Evolutionary conservation across 345 rosid species (phyloP).

Genomic region (Lepidium didymum): DNA sequence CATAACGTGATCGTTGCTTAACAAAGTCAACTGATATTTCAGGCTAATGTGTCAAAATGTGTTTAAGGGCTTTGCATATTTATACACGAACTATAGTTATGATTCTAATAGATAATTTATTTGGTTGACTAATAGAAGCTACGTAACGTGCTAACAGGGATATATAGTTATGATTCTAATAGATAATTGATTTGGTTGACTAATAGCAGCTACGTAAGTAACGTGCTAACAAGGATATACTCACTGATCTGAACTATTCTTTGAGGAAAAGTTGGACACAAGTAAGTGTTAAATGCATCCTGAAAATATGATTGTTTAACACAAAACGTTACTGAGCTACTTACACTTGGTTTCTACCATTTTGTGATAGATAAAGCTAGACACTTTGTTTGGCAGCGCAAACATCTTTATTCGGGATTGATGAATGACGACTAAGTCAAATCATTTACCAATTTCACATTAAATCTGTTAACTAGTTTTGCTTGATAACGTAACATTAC

Average conservation of each 20-base stretch:
- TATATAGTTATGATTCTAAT: no score
- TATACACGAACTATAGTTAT: background rate
- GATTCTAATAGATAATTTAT: no score
- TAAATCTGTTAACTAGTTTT: background rate
- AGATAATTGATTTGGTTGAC: no score
- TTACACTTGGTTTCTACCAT: no score
- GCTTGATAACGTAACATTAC: background rate
- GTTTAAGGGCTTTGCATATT: background rate
- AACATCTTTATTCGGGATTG: background rate
- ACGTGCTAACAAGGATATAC: no score
- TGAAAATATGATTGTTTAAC: background rate
- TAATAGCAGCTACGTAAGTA: no score
- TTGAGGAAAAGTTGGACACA: background rate
- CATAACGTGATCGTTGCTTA: background rate
- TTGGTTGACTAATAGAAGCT: no score
- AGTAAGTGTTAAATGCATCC: background rate
- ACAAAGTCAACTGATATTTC: background rate
- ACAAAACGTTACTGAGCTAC: background rate
- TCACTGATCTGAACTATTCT: no score
- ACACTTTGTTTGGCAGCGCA: constrained; percentile 9
- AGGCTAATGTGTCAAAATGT: background rate
- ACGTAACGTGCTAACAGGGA: background rate
- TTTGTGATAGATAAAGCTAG: background rate
- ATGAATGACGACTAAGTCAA: background rate
- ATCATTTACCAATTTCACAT: background rate